A percentile compares a stretch with the other conserved stretches of the same genome.
phyloP scores from a whole-genome alignment of 768 basidiomycete species.

The Naganishia randhawae region DNA sequence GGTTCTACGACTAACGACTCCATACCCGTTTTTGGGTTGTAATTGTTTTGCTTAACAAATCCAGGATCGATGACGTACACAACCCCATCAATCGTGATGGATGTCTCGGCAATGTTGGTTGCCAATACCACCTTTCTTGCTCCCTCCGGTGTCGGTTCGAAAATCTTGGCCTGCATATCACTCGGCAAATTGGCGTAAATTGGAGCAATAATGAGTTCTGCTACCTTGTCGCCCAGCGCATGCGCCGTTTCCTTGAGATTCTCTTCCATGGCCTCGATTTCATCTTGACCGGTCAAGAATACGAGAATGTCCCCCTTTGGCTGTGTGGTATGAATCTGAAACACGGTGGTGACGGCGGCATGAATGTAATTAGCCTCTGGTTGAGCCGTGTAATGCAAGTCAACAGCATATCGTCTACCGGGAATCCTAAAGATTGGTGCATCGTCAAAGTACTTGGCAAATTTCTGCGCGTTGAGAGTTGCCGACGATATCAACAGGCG shows the following conservation, averaged over 20 bases:
- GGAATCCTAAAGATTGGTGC: slow-evolving; percentile 95
- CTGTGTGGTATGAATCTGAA: slow-evolving; percentile 98
- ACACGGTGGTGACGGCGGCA: slow-evolving; percentile 95
- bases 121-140: slow-evolving; percentile 96
- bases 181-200: slow-evolving; percentile 99
- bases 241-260: slow-evolving; percentile 92
- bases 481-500: slow-evolving; percentile 84
- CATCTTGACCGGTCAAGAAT: slow-evolving; percentile 98
- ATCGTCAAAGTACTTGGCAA: slow-evolving; percentile 92
- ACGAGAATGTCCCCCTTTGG: slow-evolving; percentile 96
- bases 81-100: slow-evolving; percentile 98
- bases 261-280: slow-evolving; percentile 96
- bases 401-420: slow-evolving; percentile 93
- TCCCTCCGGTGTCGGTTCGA: slow-evolving; percentile 95
- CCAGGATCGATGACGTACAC: slow-evolving; percentile 99
- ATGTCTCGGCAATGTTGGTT: slow-evolving; percentile 99
- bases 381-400: slow-evolving; percentile 97
- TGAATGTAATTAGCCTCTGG: slow-evolving; percentile 99
- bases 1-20: slow-evolving; percentile 93
- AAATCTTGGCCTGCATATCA: slow-evolving; percentile 99
- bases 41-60: slow-evolving; percentile 98
- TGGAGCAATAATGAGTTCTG: slow-evolving; percentile 89
- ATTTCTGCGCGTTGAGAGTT: slow-evolving; percentile 96
- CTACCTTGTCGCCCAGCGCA: slow-evolving; percentile 90
- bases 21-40: slow-evolving; percentile 98